Evolutionary conservation across 1,284 basidiomycete genomes (phyloP).

Genomic region (Tylopilus sp.): DNA sequence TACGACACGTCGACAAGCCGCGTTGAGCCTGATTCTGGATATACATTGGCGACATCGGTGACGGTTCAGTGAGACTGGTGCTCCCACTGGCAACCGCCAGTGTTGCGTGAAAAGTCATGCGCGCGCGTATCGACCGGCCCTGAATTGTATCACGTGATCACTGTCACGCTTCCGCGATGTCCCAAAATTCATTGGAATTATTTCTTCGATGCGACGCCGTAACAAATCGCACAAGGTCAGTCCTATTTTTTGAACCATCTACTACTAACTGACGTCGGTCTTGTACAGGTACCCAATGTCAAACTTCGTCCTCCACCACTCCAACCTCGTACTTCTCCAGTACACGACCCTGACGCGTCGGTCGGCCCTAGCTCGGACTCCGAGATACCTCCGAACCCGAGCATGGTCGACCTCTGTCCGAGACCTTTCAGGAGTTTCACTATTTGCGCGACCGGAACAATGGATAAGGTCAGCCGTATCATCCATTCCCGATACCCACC

Average conservation of each 20-base stretch:
- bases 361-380: slow-evolving; percentile 27
- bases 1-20: too few relatives aligned
- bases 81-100: too few relatives aligned
- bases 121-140: slow-evolving; percentile 25
- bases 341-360: slow-evolving; percentile 11
- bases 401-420: slow-evolving; percentile 51
- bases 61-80: too few relatives aligned
- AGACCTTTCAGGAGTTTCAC: slow-evolving; percentile 60
- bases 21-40: too few relatives aligned
- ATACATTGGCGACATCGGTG: too few relatives aligned
- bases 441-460: slow-evolving; percentile 67
- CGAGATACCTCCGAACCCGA: slow-evolving; percentile 33
- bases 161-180: background rate
- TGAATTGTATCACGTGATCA: slow-evolving; percentile 24
- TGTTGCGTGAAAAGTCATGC: too few relatives aligned
- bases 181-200: background rate
- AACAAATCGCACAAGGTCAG: slow-evolving; percentile 46
- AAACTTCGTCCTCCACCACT: slow-evolving; percentile 62
- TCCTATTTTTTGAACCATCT: background rate
- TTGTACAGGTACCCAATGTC: slow-evolving; percentile 64
- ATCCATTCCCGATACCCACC: background rate
- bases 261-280: background rate
- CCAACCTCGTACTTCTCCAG: slow-evolving; percentile 8
- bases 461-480: slow-evolving; percentile 53
- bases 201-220: slow-evolving; percentile 30